Evolutionary conservation across 495 filamentous ascomycete species (phyloP), one percentile per base, ranked within the genome.

Genomic region (Podospora didyma): DNA sequence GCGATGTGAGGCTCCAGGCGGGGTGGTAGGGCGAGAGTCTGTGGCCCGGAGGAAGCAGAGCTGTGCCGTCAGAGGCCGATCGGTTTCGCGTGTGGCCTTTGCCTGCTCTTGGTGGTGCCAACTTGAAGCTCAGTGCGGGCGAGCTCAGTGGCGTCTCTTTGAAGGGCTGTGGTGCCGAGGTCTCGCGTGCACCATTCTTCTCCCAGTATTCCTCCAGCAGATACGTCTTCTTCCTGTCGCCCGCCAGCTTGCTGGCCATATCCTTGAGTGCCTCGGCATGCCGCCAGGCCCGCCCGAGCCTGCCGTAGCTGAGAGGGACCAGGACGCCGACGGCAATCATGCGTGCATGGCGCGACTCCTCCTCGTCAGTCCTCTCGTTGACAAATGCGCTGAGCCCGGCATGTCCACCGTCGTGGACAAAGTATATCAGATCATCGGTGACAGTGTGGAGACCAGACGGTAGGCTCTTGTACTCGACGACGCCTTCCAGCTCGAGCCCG

Each of bases 371-470:
- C n/a, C 88, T 84, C 53, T 79, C 81, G 68, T 95, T 96, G 70
- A 91, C 75, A 66, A 97, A 98, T 35, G 93, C 90, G 75, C 94
- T 97, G 64, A 97, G 78, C 14, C 93, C 94, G 16, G 91, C 92
- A 75, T 92, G 89, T 2, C 78, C 74, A 7, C 75, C 74, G 54
- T 86, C 84, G 65, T 97, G 90, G 23, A 94, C 82, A 70, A 97
- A 98, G 71, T 96, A 96, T 53, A 98, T 87, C 14, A 97, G 75
- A 69, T 98, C 94, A 51, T 90, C 84, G 46, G 86, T 76, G 10
- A 97, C 89, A 56, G 89, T 89, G 75, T 98, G 94, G 45, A 97
- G 72, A 37, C 94, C 94, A 0, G 92, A 96, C 1, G 94, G 94
- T 42, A 98, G 79, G 51, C 75, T 92, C 72, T 96, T 96, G 81